Base-by-base conservation (phyloP, 169 alveolate genomes). In the Eimeria tenella region DNA sequence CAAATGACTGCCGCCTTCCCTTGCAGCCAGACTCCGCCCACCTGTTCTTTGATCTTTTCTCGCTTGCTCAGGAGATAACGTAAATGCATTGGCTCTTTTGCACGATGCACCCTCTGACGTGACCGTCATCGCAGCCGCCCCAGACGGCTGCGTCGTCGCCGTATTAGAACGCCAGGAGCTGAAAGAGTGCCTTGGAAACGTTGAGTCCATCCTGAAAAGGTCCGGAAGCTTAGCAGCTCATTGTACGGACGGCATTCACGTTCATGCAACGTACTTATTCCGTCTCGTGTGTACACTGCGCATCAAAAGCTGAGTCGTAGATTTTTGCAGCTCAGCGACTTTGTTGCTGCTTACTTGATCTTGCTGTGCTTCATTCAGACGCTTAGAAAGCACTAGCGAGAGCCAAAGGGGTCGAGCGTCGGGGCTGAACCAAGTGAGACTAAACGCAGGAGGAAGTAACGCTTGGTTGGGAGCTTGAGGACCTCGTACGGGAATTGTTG, bases 81-180 rank as follows among this genome's bases (percentile, higher is more conserved):
- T 90, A 52, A 90, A 90, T 50, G 73, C 68, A 9, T 49, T 90
- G 68, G 70, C 86, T 11, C 81, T 90, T 21, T 82, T 90, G 7
- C 94, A 90, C 50, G 94, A 75, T 13, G 55, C 58, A 2, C 94
- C 94, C 15, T 73, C 75, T 23, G 84, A 79, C 23, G 86, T 63
- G 6, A 53, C 90, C 11, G 49, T 90, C 5, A 13, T 58, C 11
- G 94, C 94, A 5, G 89, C 84, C 13, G 70, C 81, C 5, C 94
- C 94, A 2, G 90, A 75, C 53, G 94, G 94, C 56, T 90, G 94
- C 52, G 86, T 90, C 58, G 82, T 90, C 23, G 94, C 94, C 2
- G 49, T 15, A 4, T 56, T 90, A 42, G 55, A 53, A 15, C 62
- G 82, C 49, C 65, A 25, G 71, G 70, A 62, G 13, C 77, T 90